These are phyloP conservation scores for Talaromyces atroroseus DNA, from an alignment of 2,329 filamentous ascomycete species.

Conservation along the genomic window DNA sequence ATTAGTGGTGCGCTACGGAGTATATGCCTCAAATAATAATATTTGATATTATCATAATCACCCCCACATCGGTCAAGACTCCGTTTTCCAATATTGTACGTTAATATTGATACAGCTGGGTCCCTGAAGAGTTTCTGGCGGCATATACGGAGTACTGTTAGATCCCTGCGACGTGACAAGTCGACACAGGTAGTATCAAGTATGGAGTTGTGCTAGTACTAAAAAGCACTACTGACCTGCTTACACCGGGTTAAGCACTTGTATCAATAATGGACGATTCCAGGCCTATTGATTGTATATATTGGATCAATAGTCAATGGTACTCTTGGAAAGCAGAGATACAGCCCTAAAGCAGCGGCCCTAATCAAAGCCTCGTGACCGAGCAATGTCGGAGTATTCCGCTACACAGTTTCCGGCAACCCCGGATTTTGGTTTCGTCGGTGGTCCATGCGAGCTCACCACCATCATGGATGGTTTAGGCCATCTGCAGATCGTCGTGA, in stretches of 20 bases:
- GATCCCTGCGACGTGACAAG: no score
- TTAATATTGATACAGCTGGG: neutral
- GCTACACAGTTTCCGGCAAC: constrained; percentile 4
- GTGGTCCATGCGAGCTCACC: constrained; percentile 1
- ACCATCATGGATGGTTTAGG: neutral
- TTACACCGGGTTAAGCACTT: no score
- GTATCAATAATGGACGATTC: neutral
- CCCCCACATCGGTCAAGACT: constrained; percentile 4
- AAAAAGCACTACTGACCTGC: no score
- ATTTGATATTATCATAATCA: neutral
- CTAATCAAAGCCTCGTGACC: neutral
- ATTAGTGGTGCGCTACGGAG: neutral
- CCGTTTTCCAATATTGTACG: neutral
- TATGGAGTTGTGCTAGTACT: neutral
- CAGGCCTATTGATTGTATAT: neutral
- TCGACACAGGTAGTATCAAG: neutral
- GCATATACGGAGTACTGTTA: neutral
- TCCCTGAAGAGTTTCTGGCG: neutral
- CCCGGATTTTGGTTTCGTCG: constrained; percentile 6
- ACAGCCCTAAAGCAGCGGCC: neutral
- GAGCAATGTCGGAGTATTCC: neutral
- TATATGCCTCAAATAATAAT: neutral
- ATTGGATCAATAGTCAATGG: neutral
- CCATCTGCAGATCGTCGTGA: constrained; percentile 1
- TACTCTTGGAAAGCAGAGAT: neutral